Percentiles rank a stretch among this genome's conserved stretches.
Evolutionary conservation across 441 rosid species (phyloP).

Genomic region (Flueggea neowawraea): DNA sequence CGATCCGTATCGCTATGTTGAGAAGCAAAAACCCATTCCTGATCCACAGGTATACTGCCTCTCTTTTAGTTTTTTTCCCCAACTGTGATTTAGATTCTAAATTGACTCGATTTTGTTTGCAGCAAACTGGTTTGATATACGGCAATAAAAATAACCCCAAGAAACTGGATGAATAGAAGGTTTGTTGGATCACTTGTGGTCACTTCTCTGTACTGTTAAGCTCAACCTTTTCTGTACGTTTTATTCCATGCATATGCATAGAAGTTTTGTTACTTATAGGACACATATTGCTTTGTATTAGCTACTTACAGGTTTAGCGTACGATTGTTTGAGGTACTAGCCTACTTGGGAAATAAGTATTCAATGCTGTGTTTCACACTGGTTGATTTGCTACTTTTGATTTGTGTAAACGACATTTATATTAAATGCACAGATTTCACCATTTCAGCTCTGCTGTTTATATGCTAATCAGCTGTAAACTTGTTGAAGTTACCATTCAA

Average conservation of each 20-base stretch:
- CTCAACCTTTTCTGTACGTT: too few relatives aligned
- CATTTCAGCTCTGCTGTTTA: background rate
- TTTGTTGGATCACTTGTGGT: too few relatives aligned
- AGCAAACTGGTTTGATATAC: constrained; percentile 78
- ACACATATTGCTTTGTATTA: too few relatives aligned
- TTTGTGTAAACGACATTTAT: background rate
- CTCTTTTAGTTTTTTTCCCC: background rate
- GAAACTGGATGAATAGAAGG: constrained; percentile 28
- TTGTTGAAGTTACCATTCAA: too few relatives aligned
- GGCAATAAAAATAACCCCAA: constrained; percentile 56
- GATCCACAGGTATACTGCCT: constrained; percentile 67
- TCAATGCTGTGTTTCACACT: too few relatives aligned
- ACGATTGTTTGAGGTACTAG: too few relatives aligned
- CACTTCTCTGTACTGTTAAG: too few relatives aligned
- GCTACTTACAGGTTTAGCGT: too few relatives aligned
- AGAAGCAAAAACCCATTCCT: constrained; percentile 69
- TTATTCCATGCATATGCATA: too few relatives aligned
- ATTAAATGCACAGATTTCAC: constrained; percentile 1
- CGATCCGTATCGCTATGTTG: constrained; percentile 60
- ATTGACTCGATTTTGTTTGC: constrained; percentile 15
- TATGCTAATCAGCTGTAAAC: too few relatives aligned
- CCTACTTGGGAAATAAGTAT: too few relatives aligned
- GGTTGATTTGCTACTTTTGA: background rate
- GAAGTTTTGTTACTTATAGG: too few relatives aligned
- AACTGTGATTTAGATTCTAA: background rate